phyloP scores from a whole-genome alignment of 331 rosid genomes.

The Malus hybrid region DNA sequence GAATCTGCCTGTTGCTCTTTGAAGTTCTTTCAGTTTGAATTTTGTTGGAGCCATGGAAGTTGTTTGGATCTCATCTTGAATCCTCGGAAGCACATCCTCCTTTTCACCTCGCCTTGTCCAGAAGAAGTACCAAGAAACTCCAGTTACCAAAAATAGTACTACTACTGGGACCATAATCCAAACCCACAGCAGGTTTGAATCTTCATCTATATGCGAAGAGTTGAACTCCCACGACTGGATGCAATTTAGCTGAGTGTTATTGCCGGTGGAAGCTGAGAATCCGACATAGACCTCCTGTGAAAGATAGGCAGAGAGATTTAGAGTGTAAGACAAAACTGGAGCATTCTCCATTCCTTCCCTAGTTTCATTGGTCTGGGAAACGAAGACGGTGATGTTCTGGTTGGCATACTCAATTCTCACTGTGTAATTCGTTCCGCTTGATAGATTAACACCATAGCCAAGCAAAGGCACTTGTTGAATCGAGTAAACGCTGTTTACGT shows the following conservation, averaged over 20 bases:
- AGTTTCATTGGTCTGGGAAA: constrained; percentile 14
- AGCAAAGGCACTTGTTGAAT: constrained; percentile 21
- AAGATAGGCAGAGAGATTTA: constrained; percentile 43
- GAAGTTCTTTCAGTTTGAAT: constrained; percentile 35
- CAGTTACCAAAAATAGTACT: constrained; percentile 3
- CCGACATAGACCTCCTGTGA: constrained; percentile 42
- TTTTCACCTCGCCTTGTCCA: constrained; percentile 1
- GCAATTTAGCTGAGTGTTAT: constrained; percentile 39
- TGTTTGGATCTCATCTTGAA: constrained; percentile 49
- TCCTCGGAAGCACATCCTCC: constrained; percentile 20
- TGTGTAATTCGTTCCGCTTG: constrained; percentile 5
- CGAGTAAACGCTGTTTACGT: constrained; percentile 47
- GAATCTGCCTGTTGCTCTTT: constrained; percentile 50
- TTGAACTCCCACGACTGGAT: constrained; percentile 40
- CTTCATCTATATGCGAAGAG: background rate
- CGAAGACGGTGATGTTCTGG: constrained; percentile 24
- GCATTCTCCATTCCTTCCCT: constrained; percentile 7
- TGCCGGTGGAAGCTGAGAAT: constrained; percentile 63
- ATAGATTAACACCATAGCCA: constrained; percentile 26
- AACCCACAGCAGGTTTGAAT: constrained; percentile 28
- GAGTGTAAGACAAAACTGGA: constrained; percentile 27
- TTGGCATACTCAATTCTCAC: constrained; percentile 34
- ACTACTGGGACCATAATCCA: constrained; percentile 23
- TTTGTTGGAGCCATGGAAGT: constrained; percentile 51
- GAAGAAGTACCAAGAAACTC: constrained; percentile 15